Evolutionary conservation across 1,284 basidiomycete genomes (phyloP).

Genomic region (Ganoderma resinaceum): DNA sequence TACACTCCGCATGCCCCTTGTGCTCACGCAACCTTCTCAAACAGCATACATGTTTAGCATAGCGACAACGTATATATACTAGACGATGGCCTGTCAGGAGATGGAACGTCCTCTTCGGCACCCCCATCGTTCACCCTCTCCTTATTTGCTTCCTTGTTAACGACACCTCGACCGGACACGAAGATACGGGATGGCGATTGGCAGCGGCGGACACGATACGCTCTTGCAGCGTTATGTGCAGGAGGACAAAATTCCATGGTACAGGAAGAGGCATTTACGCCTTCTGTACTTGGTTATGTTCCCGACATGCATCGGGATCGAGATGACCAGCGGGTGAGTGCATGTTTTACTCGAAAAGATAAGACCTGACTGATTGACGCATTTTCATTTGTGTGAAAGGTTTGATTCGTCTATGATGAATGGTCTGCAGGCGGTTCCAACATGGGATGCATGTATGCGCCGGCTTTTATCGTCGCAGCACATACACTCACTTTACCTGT

Average conservation of each 20-base stretch:
- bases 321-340: slow-evolving; percentile 65
- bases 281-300: slow-evolving; percentile 57
- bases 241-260: slow-evolving; percentile 61
- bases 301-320: slow-evolving; percentile 66
- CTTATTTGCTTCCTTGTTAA: background rate
- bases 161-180: background rate
- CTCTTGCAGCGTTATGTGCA: slow-evolving; percentile 52
- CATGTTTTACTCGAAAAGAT: background rate
- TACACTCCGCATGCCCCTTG: background rate
- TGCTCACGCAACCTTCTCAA: background rate
- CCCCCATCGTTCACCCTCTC: background rate
- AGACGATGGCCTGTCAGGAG: no score
- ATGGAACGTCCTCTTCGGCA: slow-evolving; percentile 2
- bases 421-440: slow-evolving; percentile 68
- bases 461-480: background rate
- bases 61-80: background rate
- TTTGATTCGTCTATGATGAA: slow-evolving; percentile 67
- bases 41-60: background rate
- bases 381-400: slow-evolving; percentile 33
- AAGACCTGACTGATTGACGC: background rate
- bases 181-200: slow-evolving; percentile 26
- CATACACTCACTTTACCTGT: background rate
- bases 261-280: slow-evolving; percentile 58
- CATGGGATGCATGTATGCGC: slow-evolving; percentile 61
- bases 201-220: slow-evolving; percentile 39